Base-by-base conservation (phyloP, 495 filamentous ascomycete genomes). In the Penicillium odoratum region DNA sequence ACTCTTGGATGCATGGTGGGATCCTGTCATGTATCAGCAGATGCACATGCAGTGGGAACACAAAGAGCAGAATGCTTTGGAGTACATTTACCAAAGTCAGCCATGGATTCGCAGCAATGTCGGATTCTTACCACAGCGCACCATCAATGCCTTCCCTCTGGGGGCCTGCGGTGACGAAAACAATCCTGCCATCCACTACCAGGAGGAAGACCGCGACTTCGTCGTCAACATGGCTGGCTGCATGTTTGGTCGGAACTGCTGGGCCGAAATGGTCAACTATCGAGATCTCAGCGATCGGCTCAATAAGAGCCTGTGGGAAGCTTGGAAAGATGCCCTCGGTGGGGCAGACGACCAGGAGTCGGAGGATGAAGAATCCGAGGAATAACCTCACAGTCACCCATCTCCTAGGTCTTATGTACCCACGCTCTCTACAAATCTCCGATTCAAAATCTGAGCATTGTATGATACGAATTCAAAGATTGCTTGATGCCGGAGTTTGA, bases 31-130 rank as follows among this genome's bases (percentile, higher is more conserved):
- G 55, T 99, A 99, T 73, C 94, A 99, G 74, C 95, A 98, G 75
- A 93, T 91, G 72, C 94, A 99, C 67, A 98, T 97, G 93, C 83
- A 97, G 58, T 99, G 94, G 94, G 92, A 94, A 66, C 95, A 98
- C 76, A 98, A 97, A 66, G 94, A 99, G 66, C 94, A 99, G 69
- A 91, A 97, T 69, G 89, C 94, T 13, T 72, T 99, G 43, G 92
- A 98, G 71, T 90, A 95, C 70, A 81, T 99, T 44, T 99, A 98
- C 72, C 83, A 78, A 33, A 87, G 86, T 60, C 94, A 98, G 66
- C 90, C 94, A 2, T 98, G 94, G 95, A 85, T 98, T 58, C 86
- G 94, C 56, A 86, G 87, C 42, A 87, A 91, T 53, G 88, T 92
- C 0, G 93, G 87, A 4, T 98, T 99, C 75, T 81, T 97, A 42